These are phyloP conservation scores for Metschnikowia lachancei DNA, from an alignment of 805 yeast species.

Conservation along the genomic window DNA sequence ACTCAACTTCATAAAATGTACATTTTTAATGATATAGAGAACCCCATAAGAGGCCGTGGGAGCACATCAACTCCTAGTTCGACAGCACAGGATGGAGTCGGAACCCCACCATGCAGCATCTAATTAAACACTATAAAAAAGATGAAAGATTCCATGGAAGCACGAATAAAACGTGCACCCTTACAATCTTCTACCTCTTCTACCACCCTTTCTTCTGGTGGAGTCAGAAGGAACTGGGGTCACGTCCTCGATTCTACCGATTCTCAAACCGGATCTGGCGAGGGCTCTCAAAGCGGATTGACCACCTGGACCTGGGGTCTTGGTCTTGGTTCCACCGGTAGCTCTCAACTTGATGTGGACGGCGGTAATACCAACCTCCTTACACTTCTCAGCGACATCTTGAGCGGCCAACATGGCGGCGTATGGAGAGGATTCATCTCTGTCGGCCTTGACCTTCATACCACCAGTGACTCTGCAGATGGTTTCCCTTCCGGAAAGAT, in stretches of 20 bases:
- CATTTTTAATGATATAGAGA: conserved; percentile 16
- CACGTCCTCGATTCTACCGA: conserved; percentile 99
- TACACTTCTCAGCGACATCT: conserved; percentile 98
- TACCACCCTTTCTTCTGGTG: conserved; percentile 99
- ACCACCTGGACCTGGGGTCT: conserved; percentile 99
- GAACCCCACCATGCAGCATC: conserved; percentile 4
- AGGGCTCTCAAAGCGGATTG: conserved; percentile 98
- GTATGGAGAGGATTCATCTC: conserved; percentile 99
- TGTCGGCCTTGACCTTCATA: conserved; percentile 99
- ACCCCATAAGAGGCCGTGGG: conserved; percentile 4
- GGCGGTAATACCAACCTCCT: conserved; percentile 99
- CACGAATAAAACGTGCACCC: conserved; percentile 5
- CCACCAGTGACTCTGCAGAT: conserved; percentile 99
- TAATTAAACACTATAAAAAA: conserved; percentile 13
- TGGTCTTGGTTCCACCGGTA: conserved; percentile 99
- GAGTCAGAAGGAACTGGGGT: conserved; percentile 99
- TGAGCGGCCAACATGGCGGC: conserved; percentile 99
- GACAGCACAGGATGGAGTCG: not conserved
- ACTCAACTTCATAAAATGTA: conserved; percentile 13
- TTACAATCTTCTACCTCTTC: conserved; percentile 99
- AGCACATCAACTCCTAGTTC: conserved; percentile 15
- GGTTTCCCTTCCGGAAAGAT: conserved; percentile 99
- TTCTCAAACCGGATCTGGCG: conserved; percentile 99
- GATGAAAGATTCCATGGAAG: conserved; percentile 6
- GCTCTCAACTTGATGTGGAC: conserved; percentile 99